Percentiles rank a stretch among this genome's conserved stretches.
Evolutionary conservation across 2,329 filamentous ascomycete genomes (phyloP).

Genomic region (Fusarium pseudonygamai): DNA sequence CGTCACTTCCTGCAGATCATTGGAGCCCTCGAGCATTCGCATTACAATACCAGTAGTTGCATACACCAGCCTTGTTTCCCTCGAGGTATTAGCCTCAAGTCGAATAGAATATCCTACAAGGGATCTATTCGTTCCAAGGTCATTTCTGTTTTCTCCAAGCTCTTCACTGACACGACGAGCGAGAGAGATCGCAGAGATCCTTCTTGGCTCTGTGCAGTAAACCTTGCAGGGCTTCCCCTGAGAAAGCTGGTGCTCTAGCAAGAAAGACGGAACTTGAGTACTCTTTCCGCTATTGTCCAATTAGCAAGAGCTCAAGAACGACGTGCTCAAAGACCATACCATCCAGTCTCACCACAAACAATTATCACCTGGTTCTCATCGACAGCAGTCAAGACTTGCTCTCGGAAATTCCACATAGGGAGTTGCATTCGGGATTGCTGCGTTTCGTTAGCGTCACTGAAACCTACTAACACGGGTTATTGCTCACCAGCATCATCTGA

Average conservation of each 20-base stretch:
- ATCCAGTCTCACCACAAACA: conserved; percentile 95
- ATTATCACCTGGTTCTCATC: conserved; percentile 87
- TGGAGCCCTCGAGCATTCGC: conserved; percentile 92
- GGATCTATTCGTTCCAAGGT: conserved; percentile 83
- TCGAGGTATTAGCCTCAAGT: conserved; percentile 85
- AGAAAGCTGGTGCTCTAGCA: conserved; percentile 87
- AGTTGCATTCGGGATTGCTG: conserved; percentile 76
- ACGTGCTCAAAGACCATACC: conserved; percentile 53
- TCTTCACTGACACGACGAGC: conserved; percentile 95
- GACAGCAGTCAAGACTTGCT: conserved; percentile 80
- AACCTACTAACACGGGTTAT: background rate
- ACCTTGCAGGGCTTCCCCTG: conserved; percentile 87
- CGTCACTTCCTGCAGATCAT: conserved; percentile 87
- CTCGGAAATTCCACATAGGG: conserved; percentile 87
- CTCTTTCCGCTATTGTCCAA: conserved; percentile 77
- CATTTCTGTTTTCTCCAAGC: conserved; percentile 83
- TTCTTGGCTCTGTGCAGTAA: conserved; percentile 92
- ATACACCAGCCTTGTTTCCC: conserved; percentile 86
- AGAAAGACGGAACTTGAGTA: conserved; percentile 94
- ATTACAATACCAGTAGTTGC: conserved; percentile 95
- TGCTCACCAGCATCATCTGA: conserved; percentile 77
- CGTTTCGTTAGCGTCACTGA: conserved; percentile 16
- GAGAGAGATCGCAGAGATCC: conserved; percentile 95
- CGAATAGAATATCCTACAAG: conserved; percentile 95
- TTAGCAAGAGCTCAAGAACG: conserved; percentile 33